Base-by-base conservation (phyloP, 2,329 filamentous ascomycete species). In the Xylariaceae sp. region DNA sequence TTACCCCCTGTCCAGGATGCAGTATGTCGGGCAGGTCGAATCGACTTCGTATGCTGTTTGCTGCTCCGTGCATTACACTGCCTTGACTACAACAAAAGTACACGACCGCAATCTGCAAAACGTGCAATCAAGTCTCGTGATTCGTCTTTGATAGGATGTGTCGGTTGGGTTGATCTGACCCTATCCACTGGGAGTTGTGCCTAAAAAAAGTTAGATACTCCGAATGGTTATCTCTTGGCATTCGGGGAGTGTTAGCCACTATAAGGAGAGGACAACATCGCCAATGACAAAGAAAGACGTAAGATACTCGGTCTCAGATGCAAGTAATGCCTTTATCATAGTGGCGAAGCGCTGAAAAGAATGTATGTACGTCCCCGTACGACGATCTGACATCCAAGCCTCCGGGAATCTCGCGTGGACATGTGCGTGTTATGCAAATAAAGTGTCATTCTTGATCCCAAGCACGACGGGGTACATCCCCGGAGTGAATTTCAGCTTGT, bases 331-430 rank as follows among this genome's bases (percentile, higher is more conserved):
- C 27, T 57, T 56, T 63, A 63, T 60, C 61, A 64, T 45, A 55
- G 62, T 65, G 64, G 66, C 65, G 64, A 60, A 65, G 65, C 63
- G 60, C 64, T 62, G 62, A 5, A 11, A 11, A 3, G 35, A 11
- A 37, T 37, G 35, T 11, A 37, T 11, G 35, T 19, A 11, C 35
- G 35, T 3, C 32, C 8, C 3, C 4, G 8, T 3, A 37, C 8
- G 12, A 37, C 8, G 35, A 37, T 37, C 35, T 11, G 35, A 11
- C 27, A 60, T 53, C 62, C 60, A 55, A 40, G 37, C n/a, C 47
- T 46, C 43, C 52, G 59, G 56, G 27, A 60, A 57, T 40, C 37
- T 55, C 53, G 51, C 40, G 44, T 51, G 47, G 51, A 51, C 19
- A 19, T 37, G 35, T 11, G 4, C 12, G 3, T 37, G 12, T 11